Percentiles rank a stretch among this genome's conserved stretches.
These are phyloP conservation scores for Candida khao-thaluensis DNA, from an alignment of 805 yeast genomes.

Conservation along the genomic window DNA sequence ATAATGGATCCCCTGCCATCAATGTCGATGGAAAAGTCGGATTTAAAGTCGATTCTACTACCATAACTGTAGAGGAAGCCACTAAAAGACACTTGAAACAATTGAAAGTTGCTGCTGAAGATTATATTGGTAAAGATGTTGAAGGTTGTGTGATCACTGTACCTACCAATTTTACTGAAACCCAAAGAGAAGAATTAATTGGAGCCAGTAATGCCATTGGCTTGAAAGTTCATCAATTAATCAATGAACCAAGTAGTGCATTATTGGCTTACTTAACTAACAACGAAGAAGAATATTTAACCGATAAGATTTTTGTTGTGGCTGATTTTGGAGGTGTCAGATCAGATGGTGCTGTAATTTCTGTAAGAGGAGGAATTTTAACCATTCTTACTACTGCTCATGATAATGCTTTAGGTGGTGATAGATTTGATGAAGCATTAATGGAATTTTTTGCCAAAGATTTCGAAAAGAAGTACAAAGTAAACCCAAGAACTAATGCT, in stretches of 20 bases:
- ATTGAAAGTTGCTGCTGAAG: constrained; percentile 85
- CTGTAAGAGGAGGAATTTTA: constrained; percentile 91
- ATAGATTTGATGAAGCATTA: constrained; percentile 74
- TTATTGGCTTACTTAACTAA: constrained; percentile 71
- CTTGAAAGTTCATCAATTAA: constrained; percentile 76
- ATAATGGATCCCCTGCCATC: constrained; percentile 58
- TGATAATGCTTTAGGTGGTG: constrained; percentile 84
- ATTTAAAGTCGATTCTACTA: constrained; percentile 57
- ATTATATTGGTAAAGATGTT: constrained; percentile 77
- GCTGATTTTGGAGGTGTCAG: constrained; percentile 96
- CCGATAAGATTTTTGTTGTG: constrained; percentile 82
- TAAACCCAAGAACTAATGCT: constrained; percentile 75
- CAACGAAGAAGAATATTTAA: constrained; percentile 44
- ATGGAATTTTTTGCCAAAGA: constrained; percentile 87
- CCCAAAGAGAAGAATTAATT: constrained; percentile 64
- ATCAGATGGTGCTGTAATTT: constrained; percentile 91
- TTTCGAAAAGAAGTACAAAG: constrained; percentile 82
- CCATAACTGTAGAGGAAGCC: constrained; percentile 71
- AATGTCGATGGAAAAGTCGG: constrained; percentile 67
- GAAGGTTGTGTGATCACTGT: constrained; percentile 86
- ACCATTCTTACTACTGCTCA: constrained; percentile 86
- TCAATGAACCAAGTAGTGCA: constrained; percentile 92
- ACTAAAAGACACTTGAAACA: constrained; percentile 80
- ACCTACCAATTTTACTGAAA: constrained; percentile 81
- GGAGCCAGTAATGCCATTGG: constrained; percentile 69